Evolutionary conservation across 768 basidiomycete genomes (phyloP), one percentile per base, ranked within the genome.

Genomic region (Mycena amicta): DNA sequence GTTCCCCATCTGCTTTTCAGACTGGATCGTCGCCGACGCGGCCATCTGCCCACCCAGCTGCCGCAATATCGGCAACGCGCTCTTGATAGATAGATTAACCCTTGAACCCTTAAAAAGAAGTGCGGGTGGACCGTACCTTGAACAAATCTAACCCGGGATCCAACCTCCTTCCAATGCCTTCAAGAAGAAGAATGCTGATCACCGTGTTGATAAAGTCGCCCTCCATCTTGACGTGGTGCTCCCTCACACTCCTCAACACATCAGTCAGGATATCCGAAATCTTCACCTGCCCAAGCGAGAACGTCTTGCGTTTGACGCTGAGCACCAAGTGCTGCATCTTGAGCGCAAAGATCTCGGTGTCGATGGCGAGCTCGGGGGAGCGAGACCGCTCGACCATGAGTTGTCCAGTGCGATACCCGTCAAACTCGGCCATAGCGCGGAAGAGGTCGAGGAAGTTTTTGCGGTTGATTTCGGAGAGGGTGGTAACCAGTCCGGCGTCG

Each of bases 161-260:
- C 62, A 99, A 71, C 75, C 90, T 94, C 58, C 96, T 77, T 22
- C 97, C 97, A 64, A 99, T 98, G 1, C 97, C 97, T 74, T 99
- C 97, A 53, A 99, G 77, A 39, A 99, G 72, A 53, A 99, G 74
- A 55, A 98, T 93, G 11, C 92, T 92, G 58, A 99, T 90, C 59
- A 99, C 94, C 0, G 97, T 98, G 73, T 99, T 99, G 69, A 98
- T 88, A 70, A 99, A 99, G 72, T 98, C 97, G 15, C 89, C 94
- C 75, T 99, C 96, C 88, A 99, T 92, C 78, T 93, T 98, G 62
- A 98, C 97, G 69, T 97, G 96, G 72, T 98, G 95, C 63, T 83
- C 80, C 57, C 95, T 79, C 3, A 99, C 95, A 30, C 88, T 85
- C 66, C 77, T 87, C 50, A 99, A 76, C 6, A 98, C 97, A 61